Evolutionary conservation across 2,329 filamentous ascomycete genomes (phyloP).

Genomic region (Graphiopsis chlorocephala): DNA sequence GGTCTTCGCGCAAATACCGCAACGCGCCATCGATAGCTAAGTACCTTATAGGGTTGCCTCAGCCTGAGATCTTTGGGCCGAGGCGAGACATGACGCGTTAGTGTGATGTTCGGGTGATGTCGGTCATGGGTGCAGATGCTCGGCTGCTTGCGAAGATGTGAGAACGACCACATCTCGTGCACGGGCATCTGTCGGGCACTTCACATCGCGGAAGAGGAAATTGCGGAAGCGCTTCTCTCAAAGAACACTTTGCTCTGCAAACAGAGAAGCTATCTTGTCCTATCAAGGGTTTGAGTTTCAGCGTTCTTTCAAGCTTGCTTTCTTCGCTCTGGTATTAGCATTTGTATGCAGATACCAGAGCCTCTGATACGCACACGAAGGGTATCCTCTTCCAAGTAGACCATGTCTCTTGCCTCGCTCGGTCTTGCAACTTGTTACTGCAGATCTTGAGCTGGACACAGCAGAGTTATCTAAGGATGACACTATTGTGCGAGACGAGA

Average conservation of each 20-base stretch:
- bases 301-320: background rate
- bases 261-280: background rate
- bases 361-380: background rate
- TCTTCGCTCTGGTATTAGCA: background rate
- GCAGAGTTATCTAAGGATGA: background rate
- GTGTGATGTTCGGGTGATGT: background rate
- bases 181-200: background rate
- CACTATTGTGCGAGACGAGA: conserved; percentile 16
- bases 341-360: background rate
- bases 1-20: background rate
- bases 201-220: conserved; percentile 4
- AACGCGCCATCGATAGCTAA: background rate
- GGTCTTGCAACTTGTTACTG: conserved; percentile 13
- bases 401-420: conserved; percentile 18
- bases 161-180: background rate
- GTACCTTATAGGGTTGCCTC: conserved; percentile 8
- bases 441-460: conserved; percentile 19
- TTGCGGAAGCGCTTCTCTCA: background rate
- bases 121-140: background rate
- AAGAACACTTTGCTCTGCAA: background rate
- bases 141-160: background rate
- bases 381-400: background rate
- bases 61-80: conserved; percentile 5
- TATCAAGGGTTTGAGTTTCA: background rate
- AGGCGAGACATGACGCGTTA: conserved; percentile 12